Base-by-base conservation (phyloP, 495 filamentous ascomycete species). In the Pseudoneurospora amorphoporcata region DNA sequence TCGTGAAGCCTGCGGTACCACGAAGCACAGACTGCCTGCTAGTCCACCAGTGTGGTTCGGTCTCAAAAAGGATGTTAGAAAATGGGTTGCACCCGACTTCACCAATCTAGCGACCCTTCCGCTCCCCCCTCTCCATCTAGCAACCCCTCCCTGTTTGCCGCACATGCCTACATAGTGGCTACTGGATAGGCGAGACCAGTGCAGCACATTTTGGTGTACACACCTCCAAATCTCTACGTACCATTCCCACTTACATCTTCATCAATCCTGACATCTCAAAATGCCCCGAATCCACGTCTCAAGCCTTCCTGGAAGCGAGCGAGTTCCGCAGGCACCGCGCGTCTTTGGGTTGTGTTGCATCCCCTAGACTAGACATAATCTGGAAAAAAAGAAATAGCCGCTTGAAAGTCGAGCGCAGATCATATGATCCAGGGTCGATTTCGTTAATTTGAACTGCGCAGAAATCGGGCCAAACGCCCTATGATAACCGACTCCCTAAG, bases 371-470 rank as follows among this genome's bases (percentile, higher is more conserved):
- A 68, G 37, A 70, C 72, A 58, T 38, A 80, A 76, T 81, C 78
- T 82, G 80, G 82, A 72, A 84, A 81, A 84, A 84, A 77, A 71
- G n/a, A n/a, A n/a, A n/a, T n/a, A 71, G 70, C 82, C 83, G 83
- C 82, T 71, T 82, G 78, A 84, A 83, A 80, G 32, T 68, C 71
- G 47, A 74, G 68, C 76, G 81, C 75, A 79, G 80, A 85, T 84
- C 83, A 84, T 83, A 84, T 84, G 82, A 83, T 79, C 77, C 79
- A 77, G 79, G 77, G 19, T 14, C 72, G 72, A 71, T 41, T 76
- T 79, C 78, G 78, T 78, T 78, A 77, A 78, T 77, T 74, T 69
- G 71, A 69, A 72, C 23, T 58, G 47, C 47, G 47, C 19, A 58
- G 47, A 14, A 58, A 29, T 58, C 47, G 19, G 29, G 9, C 12